phyloP scores from a whole-genome alignment of 176 grass and related monocot genomes.

The Pharus latifolius region DNA sequence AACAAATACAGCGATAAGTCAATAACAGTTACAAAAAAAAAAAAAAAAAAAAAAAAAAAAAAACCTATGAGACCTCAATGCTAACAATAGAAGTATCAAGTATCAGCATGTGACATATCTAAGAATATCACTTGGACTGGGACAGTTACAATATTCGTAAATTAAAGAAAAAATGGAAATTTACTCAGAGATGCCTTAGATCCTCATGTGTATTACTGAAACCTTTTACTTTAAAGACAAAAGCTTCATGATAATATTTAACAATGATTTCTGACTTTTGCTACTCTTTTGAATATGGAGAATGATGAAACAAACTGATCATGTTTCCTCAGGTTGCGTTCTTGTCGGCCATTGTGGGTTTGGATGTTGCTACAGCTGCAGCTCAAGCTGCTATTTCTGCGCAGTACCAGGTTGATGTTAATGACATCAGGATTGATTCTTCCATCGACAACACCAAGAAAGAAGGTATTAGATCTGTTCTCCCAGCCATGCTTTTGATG shows the following conservation, averaged over 20 bases:
- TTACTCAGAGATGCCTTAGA: neutral
- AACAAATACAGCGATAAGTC: neutral
- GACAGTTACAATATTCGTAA: neutral
- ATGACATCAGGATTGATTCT: constrained; percentile 23
- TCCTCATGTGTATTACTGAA: neutral
- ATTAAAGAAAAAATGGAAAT: neutral
- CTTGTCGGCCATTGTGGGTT: constrained; percentile 77
- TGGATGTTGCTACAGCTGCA: constrained; percentile 52
- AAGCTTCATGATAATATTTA: neutral
- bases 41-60: too few species aligned
- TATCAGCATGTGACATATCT: neutral
- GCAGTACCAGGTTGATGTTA: constrained; percentile 43
- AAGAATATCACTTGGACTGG: neutral
- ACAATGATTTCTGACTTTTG: neutral
- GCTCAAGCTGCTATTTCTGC: constrained; percentile 70
- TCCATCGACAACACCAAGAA: constrained; percentile 20
- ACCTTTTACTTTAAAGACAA: neutral
- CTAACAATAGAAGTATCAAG: too few species aligned
- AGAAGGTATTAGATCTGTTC: constrained; percentile 41
- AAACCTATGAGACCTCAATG: too few species aligned
- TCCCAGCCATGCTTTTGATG: neutral
- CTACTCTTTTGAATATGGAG: neutral
- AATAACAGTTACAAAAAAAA: neutral
- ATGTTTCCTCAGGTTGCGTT: constrained; percentile 75
- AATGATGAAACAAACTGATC: constrained; percentile 2